Base-by-base conservation (phyloP, 2,329 filamentous ascomycete genomes). In the Diaporthe amygdali region DNA sequence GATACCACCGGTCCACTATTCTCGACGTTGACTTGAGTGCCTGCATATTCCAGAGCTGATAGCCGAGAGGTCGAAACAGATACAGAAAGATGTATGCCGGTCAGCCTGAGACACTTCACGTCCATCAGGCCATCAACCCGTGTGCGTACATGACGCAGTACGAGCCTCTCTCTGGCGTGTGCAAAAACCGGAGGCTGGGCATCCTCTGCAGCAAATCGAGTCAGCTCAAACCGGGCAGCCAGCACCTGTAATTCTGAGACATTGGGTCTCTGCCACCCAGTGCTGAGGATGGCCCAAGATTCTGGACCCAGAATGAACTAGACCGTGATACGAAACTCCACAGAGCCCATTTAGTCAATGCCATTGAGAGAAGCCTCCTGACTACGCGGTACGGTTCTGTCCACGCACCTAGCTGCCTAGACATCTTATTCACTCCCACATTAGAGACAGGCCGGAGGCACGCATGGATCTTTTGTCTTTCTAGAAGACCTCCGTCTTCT, bases 231-330 rank as follows among this genome's bases (percentile, higher is more conserved):
- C 56, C 56, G 39, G 39, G 56, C 56, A 49, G 59, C 41, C 44
- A 46, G 41, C 41, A 47, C 59, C 59, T 47, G 41, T 34, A 34
- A 37, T 64, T 64, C 47, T 47, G 59, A 63, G 59, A 63, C 59
- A 63, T 34, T 41, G 34, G 17, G 41, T 47, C 41, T 63, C 30
- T 22, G 20, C 39, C 41, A 32, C 56, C 59, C n/a, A 41, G 17
- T 30, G n/a, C 32, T 17, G 39, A 44, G 39, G 8, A 4, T 8
- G 17, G 25, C 41, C 59, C 41, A 47, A 44, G 41, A 44, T 41
- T 25, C 59, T 37, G 44, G 59, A 30, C 44, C n/a, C 30, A 47
- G 10, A 30, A 64, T 41, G 41, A 64, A 49, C 49, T 44, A 44
- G 59, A 46, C 47, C 47, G 34, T 37, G 59, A 64, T 44, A 37